These are phyloP conservation scores for Sicyos edulis DNA, from an alignment of 306 rosid genomes.

Conservation along the genomic window DNA sequence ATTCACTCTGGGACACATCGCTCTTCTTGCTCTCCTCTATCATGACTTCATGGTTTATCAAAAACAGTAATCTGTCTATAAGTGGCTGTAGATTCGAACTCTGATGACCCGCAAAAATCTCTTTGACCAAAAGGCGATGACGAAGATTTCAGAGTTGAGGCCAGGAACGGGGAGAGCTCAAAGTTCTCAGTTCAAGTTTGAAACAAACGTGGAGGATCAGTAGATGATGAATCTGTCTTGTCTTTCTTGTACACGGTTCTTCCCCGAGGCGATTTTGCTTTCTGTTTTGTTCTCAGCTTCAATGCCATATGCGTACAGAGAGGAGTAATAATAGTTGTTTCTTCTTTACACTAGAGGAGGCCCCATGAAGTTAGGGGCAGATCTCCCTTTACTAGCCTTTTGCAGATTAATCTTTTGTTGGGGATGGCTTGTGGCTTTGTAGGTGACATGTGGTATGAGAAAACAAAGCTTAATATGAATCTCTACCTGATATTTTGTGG, in stretches of 20 bases:
- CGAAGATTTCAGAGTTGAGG: background rate
- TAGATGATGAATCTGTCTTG: background rate
- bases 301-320: background rate
- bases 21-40: background rate
- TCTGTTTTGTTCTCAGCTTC: background rate
- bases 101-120: background rate
- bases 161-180: background rate
- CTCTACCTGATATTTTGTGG: background rate
- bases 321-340: background rate
- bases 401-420: background rate
- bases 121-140: background rate
- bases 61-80: background rate
- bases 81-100: conserved; percentile 7
- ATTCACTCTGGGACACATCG: background rate
- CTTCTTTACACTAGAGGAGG: background rate
- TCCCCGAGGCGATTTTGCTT: background rate
- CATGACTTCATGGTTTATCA: background rate
- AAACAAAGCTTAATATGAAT: background rate
- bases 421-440: background rate
- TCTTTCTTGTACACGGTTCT: conserved; percentile 3
- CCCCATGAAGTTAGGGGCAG: background rate
- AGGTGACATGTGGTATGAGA: background rate
- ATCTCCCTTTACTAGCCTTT: background rate
- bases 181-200: background rate
- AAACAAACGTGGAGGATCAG: conserved; percentile 2